Percentiles rank a stretch among this genome's conserved stretches.
These are phyloP conservation scores for Fagopyrum homotropicum DNA, from an alignment of 148 eudicot genomes.

Conservation along the genomic window DNA sequence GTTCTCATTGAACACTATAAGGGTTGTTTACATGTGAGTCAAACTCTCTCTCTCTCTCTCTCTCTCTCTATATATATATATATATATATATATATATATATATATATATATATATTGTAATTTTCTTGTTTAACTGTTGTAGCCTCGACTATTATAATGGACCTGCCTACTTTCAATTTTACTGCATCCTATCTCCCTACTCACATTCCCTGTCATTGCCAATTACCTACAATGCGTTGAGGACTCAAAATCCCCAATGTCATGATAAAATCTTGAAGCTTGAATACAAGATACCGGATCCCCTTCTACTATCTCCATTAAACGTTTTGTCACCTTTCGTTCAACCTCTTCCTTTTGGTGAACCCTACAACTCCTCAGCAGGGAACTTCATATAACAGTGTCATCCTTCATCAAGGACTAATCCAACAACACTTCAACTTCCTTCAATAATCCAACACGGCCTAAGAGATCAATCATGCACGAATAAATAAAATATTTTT, in stretches of 20 bases:
- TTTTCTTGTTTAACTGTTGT: too few relatives aligned
- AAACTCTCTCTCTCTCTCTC: too few relatives aligned
- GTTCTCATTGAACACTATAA: too few relatives aligned
- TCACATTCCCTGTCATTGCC: conserved; percentile 39
- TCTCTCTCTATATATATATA: too few relatives aligned
- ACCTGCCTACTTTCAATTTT: too few relatives aligned
- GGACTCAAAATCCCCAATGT: conserved; percentile 53
- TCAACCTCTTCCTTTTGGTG: conserved; percentile 53
- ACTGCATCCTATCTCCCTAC: conserved; percentile 29
- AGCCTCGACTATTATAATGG: too few relatives aligned
- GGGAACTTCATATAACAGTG: conserved; percentile 60
- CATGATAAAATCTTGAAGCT: conserved; percentile 52
- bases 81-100: too few relatives aligned
- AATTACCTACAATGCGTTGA: conserved; percentile 38
- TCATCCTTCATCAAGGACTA: conserved; percentile 30
- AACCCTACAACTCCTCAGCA: conserved; percentile 64
- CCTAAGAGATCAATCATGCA: conserved; percentile 77
- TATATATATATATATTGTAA: too few relatives aligned
- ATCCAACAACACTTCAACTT: conserved; percentile 53
- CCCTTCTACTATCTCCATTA: conserved; percentile 16
- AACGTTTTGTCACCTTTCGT: conserved; percentile 34
- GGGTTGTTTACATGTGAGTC: too few relatives aligned
- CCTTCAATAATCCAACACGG: conserved; percentile 51
- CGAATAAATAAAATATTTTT: conserved; percentile 19
- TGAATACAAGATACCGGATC: conserved; percentile 45